A percentile compares a stretch with the other conserved stretches of the same genome.
These are phyloP conservation scores for Helianthus tuberosus DNA, from an alignment of 129 eudicot genomes.

Conservation along the genomic window DNA sequence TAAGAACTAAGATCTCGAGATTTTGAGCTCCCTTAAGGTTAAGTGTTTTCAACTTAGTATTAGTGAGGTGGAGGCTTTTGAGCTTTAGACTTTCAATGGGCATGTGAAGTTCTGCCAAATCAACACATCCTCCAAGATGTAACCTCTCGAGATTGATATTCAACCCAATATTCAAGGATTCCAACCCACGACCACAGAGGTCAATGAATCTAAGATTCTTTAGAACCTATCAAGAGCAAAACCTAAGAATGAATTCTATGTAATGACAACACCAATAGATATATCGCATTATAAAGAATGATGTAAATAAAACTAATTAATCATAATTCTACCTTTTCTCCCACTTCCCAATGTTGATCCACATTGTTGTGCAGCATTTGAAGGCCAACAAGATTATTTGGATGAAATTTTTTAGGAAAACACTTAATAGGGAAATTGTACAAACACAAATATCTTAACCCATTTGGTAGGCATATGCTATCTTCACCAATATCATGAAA, in stretches of 20 bases:
- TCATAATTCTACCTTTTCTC: slow-evolving; percentile 14
- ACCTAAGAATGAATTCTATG: not conserved
- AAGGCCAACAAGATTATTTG: slow-evolving; percentile 11
- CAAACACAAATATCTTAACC: not conserved
- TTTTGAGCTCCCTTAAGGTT: slow-evolving; percentile 7
- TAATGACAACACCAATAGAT: not conserved
- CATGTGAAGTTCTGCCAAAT: slow-evolving; percentile 12
- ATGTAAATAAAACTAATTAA: not conserved
- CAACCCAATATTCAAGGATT: not conserved
- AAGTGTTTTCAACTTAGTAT: not conserved
- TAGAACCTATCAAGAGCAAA: not conserved
- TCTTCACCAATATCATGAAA: not conserved
- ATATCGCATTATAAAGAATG: not conserved
- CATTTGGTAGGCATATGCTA: not conserved
- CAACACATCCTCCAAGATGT: not conserved
- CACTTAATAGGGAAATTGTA: not conserved
- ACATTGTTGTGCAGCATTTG: no score
- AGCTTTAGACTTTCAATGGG: not conserved
- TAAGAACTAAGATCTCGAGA: slow-evolving; percentile 1
- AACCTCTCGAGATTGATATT: not conserved
- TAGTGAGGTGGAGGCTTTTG: no score
- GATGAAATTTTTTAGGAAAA: not conserved
- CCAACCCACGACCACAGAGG: not conserved
- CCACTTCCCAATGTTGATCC: not conserved
- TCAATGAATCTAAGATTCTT: not conserved